Base-by-base conservation (phyloP, 768 basidiomycete genomes). In the Candolleomyces efflorescens region DNA sequence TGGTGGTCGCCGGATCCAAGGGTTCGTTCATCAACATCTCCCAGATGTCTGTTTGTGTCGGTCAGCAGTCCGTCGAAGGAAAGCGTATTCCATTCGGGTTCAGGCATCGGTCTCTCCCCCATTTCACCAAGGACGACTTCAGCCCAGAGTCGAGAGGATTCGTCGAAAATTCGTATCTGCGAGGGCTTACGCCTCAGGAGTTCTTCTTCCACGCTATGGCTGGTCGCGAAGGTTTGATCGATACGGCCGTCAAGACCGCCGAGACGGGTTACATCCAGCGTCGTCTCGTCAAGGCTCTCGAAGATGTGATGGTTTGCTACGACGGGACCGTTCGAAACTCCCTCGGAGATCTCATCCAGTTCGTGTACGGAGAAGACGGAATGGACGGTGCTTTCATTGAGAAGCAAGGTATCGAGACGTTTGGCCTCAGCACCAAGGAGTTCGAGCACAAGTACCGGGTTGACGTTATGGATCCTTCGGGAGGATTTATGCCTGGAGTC, bases 201-300 rank as follows among this genome's bases (percentile, higher is more conserved):
- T 99, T 93, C 80, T 98, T 98, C 82, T 98, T 99, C 86, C 97
- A 99, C 72, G 97, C 97, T 56, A 98, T 98, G 96, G 96, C 96
- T 65, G 96, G 97, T 73, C 92, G 97, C 64, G 97, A 98, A 74
- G 97, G 97, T 79, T 75, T 99, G 54, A 98, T 98, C 66, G 97
- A 99, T 80, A 98, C 97, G 3, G 97, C 97, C 41, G 95, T 99
- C 71, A 99, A 99, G 79, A 99, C 97, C 3, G 97, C 97, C 47
- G 97, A 99, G 75, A 98, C 97, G 0, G 97, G 97, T 63, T 98
- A 98, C 70, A 99, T 98, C 66, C 97, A 99, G 71, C 91, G 96
- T 66, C 91, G 96, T 59, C 79, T 99, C 61, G 97, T 99, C 65
- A 99, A 99, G 74, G 97, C 97, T 0, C 75, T 98, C 64, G 97